A percentile compares a stretch with the other conserved stretches of the same genome.
These are phyloP conservation scores for Pestalotiopsis sp. DNA, from an alignment of 2,329 filamentous ascomycete genomes.

Conservation along the genomic window DNA sequence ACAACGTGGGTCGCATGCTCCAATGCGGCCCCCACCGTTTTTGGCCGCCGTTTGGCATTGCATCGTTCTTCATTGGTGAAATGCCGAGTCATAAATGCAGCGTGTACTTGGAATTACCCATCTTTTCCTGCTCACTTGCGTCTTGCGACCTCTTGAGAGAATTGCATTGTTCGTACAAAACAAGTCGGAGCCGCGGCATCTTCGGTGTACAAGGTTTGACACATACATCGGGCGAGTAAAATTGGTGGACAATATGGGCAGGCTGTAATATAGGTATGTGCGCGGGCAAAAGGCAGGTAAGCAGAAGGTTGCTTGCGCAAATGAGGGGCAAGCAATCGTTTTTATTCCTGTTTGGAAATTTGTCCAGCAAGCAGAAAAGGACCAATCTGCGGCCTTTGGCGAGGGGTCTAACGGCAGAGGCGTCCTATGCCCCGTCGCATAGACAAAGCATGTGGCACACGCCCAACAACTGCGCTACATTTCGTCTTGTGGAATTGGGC, in stretches of 20 bases:
- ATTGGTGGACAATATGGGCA: background rate
- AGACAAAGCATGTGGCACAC: background rate
- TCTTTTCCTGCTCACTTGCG: background rate
- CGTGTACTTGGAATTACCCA: background rate
- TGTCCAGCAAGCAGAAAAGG: background rate
- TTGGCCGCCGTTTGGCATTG: background rate
- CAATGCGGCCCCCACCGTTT: conserved; percentile 3
- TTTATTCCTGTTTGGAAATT: background rate
- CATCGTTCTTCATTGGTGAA: background rate
- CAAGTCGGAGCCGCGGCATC: background rate
- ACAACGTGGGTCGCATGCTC: conserved; percentile 7
- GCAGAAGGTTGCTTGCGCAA: background rate
- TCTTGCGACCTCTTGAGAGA: background rate
- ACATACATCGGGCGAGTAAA: background rate
- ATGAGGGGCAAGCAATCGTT: background rate
- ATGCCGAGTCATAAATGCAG: background rate
- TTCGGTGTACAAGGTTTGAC: conserved; percentile 4
- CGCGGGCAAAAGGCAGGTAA: background rate
- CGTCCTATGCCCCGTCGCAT: background rate
- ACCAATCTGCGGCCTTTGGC: background rate
- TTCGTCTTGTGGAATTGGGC: background rate
- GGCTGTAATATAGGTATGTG: background rate
- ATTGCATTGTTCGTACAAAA: background rate
- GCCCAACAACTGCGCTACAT: background rate
- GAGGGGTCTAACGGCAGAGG: background rate